Evolutionary conservation across 345 rosid species (phyloP), one percentile per base, ranked within the genome.

Genomic region (Eucalyptus leucophloia): DNA sequence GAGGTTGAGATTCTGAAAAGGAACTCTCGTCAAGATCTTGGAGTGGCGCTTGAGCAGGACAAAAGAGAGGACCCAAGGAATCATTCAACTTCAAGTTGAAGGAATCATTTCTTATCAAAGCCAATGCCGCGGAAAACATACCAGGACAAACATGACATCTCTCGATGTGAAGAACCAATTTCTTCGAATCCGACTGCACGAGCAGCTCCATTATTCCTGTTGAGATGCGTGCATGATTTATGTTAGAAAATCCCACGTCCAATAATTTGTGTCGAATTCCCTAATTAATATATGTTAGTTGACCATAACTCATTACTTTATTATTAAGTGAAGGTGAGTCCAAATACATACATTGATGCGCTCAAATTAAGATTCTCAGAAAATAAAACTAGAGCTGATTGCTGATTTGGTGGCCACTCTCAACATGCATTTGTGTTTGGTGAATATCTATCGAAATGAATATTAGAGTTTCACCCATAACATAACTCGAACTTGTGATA

Each of bases 311-410:
- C 69, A 28, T 26, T 28, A 14, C 17, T 28, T 62, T 12, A 12
- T 30, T 62, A 5, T 60, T 28, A 14, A 60, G 8, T 60, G 69
- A 60, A 60, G 2, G 2, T 60, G 4, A 13, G 17, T 28, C 34
- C 34, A 28, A 60, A 11, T 58, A 11, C 30, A 58, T 58, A 58
- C 3, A 11, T 26, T 12, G 7, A 26, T 58, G 65, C 3, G n/a
- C 0, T 58, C 15, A 0, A 58, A 26, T 0, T 11, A 26, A 58
- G n/a, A 17, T 17, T 51, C 54, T 51, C 19, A 51, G 3, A 17
- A 51, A 51, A 51, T 17, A 51, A 51, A 51, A 51, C 54, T 51
- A 3, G 54, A 53, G 56, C 24, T 19, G 5, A 53, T 19, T 0
- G 0, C 58, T 19, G 1, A 53, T 53, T 53, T 56, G 62, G 62